Evolutionary conservation across 345 rosid genomes (phyloP), one percentile per base, ranked within the genome.

Genomic region (Microthlaspi erraticum): DNA sequence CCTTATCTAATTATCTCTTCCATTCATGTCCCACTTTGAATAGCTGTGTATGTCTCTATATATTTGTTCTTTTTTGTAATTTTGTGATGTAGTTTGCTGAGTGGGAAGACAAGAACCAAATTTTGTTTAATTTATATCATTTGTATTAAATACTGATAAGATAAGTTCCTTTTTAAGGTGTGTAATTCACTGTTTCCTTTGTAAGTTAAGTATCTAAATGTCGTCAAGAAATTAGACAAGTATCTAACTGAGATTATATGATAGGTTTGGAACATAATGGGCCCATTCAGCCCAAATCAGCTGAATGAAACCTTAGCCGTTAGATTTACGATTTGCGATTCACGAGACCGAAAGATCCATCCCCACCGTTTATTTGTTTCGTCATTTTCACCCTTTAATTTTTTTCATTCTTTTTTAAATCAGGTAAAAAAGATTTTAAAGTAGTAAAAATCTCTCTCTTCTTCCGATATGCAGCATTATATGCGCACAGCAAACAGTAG

Each of bases 401-500:
- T 29, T 7, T 14, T 23, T 23, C 26, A n/a, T 23, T 23, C 3
- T 20, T 3, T 14, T 42, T 60, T 20, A 64, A 56, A 37, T 45
- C 45, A 23, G 23, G 60, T 55, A 18, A 55, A 33, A 37, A 10
- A 16, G 6, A 6, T 18, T 18, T 14, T 16, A 43, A 44, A 39
- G 13, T 38, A 23, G 29, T 38, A 56, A 71, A 71, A n/a, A n/a
- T n/a, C n/a, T 61, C 69, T 72, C 63, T 53, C 45, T 33, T 36
- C 17, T 31, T 64, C 48, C 57, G 7, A 56, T 8, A 43, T 44
- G 63, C 13, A 71, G 36, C 68, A 60, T 60, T 69, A 71, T 71
- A 71, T 71, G 61, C 42, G 42, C 42, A 38, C 41, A 37, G 6
- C 44, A 50, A 38, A 73, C 60, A 45, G 77, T 73, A 65, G 66